These are phyloP conservation scores for Gloeopeniophorella convolvens DNA, from an alignment of 768 basidiomycete species.

Conservation along the genomic window DNA sequence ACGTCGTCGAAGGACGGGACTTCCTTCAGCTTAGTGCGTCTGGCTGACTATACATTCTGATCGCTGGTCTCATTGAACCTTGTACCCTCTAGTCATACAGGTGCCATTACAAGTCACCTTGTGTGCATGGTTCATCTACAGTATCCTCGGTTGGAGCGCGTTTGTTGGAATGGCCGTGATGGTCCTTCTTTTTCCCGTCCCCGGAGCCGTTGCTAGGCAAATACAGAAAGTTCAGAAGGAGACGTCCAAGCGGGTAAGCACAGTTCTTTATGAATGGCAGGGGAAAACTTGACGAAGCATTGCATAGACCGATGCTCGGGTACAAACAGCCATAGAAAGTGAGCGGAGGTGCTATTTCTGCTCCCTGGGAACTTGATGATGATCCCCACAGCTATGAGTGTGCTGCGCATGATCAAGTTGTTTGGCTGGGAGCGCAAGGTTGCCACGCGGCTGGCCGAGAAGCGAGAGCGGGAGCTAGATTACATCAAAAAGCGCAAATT, in stretches of 20 bases:
- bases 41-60: background rate
- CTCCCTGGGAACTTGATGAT: constrained; percentile 2
- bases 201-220: constrained; percentile 33
- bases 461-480: constrained; percentile 35
- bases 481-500: constrained; percentile 31
- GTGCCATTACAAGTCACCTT: constrained; percentile 37
- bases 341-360: background rate
- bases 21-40: constrained; percentile 18
- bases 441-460: constrained; percentile 26
- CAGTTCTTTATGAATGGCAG: background rate
- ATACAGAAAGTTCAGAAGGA: constrained; percentile 32
- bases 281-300: background rate
- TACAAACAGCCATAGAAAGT: constrained; percentile 40
- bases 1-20: constrained; percentile 27
- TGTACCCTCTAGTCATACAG: constrained; percentile 27
- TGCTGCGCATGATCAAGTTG: constrained; percentile 47
- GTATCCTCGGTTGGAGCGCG: constrained; percentile 45
- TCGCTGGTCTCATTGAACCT: background rate
- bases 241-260: constrained; percentile 35
- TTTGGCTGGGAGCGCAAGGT: constrained; percentile 58
- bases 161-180: constrained; percentile 37
- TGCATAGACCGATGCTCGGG: constrained; percentile 39
- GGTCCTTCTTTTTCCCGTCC: constrained; percentile 36
- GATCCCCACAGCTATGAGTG: constrained; percentile 26
- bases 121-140: constrained; percentile 37